phyloP scores from a whole-genome alignment of 208 protist genomes.

The Trypanosomatidae sp. region DNA sequence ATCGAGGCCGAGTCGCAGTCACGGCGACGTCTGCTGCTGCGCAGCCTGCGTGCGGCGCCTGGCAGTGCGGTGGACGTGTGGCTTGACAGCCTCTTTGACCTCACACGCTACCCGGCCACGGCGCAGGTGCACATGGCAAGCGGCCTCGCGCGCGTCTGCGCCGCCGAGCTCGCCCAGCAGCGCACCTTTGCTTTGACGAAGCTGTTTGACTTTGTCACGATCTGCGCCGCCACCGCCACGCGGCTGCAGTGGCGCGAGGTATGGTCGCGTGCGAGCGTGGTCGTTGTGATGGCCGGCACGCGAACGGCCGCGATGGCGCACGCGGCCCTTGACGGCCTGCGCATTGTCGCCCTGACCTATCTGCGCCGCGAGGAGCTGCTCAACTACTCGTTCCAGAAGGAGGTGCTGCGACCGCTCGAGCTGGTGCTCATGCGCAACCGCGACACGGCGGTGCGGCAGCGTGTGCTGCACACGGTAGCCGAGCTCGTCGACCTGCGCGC shows the following conservation, averaged over 20 bases:
- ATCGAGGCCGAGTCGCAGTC: conserved; percentile 15
- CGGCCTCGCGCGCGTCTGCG: conserved; percentile 47
- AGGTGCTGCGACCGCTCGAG: conserved; percentile 66
- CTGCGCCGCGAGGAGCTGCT: conserved; percentile 63
- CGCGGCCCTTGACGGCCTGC: conserved; percentile 43
- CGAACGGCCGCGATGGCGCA: conserved; percentile 39
- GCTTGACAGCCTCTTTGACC: conserved; percentile 74
- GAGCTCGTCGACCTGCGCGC: conserved; percentile 72
- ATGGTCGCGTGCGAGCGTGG: conserved; percentile 52
- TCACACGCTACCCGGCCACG: conserved; percentile 40
- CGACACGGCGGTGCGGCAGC: conserved; percentile 30
- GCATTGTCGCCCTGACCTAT: conserved; percentile 58
- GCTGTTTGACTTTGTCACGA: conserved; percentile 74
- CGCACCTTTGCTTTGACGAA: conserved; percentile 75
- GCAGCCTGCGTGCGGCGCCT: conserved; percentile 15
- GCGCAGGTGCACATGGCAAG: conserved; percentile 69
- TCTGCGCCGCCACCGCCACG: conserved; percentile 56
- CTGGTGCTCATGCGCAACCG: conserved; percentile 62
- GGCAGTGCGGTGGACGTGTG: conserved; percentile 49
- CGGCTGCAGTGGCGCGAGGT: conserved; percentile 74
- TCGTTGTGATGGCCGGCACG: conserved; percentile 48
- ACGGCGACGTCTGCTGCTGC: conserved; percentile 29
- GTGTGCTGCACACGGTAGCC: conserved; percentile 46
- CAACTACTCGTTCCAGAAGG: conserved; percentile 81
- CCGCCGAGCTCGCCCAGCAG: conserved; percentile 44